phyloP scores from a whole-genome alignment of 192 early-diverging fungal species.

The Geranomyces variabilis region DNA sequence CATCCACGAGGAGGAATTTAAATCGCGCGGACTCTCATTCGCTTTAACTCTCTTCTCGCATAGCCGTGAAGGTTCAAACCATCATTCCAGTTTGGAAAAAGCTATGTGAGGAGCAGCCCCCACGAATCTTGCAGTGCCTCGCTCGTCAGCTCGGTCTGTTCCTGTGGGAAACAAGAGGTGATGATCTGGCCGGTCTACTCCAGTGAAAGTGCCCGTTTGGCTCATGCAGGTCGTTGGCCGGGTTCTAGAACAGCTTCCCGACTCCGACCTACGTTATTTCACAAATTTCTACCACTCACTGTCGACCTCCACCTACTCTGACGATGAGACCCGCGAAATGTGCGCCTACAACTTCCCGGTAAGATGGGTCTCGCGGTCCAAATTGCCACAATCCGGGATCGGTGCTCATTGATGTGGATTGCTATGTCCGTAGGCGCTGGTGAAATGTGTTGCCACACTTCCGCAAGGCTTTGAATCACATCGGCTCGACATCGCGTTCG shows the following conservation, averaged over 20 bases:
- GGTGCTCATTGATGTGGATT: no score
- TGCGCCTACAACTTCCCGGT: conserved; percentile 60
- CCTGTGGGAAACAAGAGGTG: conserved; percentile 47
- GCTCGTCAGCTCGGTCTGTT: conserved; percentile 48
- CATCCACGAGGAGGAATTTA: no score
- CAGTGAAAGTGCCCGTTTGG: no score
- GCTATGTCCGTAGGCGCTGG: conserved; percentile 23
- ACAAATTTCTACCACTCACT: conserved; percentile 47
- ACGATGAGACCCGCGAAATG: conserved; percentile 35
- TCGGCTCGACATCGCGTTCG: conserved; percentile 43
- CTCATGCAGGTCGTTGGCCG: no score
- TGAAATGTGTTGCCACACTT: conserved; percentile 29
- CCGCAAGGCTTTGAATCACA: conserved; percentile 36
- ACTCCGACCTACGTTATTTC: conserved; percentile 43
- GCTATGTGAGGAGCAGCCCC: conserved; percentile 46
- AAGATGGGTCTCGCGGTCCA: no score
- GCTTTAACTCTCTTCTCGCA: no score
- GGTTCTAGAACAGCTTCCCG: conserved; percentile 40
- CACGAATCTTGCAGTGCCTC: conserved; percentile 37
- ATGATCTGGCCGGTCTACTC: no score
- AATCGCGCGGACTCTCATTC: no score
- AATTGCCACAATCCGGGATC: no score
- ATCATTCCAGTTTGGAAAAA: conserved; percentile 53
- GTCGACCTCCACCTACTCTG: conserved; percentile 19
- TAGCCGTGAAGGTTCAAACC: conserved; percentile 39